Conservation (phyloP, 352 stramenopile genomes). For the Phytophthora brassicae region DNA sequence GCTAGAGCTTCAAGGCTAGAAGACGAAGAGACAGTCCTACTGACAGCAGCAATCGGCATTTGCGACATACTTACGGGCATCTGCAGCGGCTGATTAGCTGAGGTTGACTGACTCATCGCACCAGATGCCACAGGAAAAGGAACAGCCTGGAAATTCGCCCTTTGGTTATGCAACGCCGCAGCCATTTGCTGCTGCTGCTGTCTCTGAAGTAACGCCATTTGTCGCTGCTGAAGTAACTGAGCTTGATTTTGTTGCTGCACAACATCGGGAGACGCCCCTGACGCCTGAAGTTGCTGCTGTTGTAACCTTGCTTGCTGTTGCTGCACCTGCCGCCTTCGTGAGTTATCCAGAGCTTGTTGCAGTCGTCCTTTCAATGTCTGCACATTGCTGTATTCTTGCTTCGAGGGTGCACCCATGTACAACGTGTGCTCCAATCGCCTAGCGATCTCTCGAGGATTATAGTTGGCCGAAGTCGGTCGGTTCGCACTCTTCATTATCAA, state of each 20-base stretch:
- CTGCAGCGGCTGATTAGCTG: conserved; percentile 50
- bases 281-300: conserved; percentile 39
- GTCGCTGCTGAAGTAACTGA: conserved; percentile 58
- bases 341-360: conserved; percentile 87
- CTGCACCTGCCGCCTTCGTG: conserved; percentile 74
- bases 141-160: conserved; percentile 64
- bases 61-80: conserved; percentile 57
- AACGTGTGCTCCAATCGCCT: conserved; percentile 82
- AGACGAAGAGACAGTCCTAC: conserved; percentile 10
- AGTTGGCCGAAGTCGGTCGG: conserved; percentile 82
- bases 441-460: conserved; percentile 87
- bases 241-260: conserved; percentile 47
- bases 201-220: conserved; percentile 60
- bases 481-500: conserved; percentile 91
- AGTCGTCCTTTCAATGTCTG: conserved; percentile 82
- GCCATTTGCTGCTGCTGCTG: conserved; percentile 80
- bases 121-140: conserved; percentile 48
- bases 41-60: conserved; percentile 31
- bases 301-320: conserved; percentile 49
- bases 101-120: conserved; percentile 35
- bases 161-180: conserved; percentile 68
- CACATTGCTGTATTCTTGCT: conserved; percentile 88
- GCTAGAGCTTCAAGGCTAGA: conserved; percentile 26
- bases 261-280: conserved; percentile 43
- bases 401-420: conserved; percentile 84